phyloP scores from a whole-genome alignment of 257 asterid species.

The Solanum pennellii region DNA sequence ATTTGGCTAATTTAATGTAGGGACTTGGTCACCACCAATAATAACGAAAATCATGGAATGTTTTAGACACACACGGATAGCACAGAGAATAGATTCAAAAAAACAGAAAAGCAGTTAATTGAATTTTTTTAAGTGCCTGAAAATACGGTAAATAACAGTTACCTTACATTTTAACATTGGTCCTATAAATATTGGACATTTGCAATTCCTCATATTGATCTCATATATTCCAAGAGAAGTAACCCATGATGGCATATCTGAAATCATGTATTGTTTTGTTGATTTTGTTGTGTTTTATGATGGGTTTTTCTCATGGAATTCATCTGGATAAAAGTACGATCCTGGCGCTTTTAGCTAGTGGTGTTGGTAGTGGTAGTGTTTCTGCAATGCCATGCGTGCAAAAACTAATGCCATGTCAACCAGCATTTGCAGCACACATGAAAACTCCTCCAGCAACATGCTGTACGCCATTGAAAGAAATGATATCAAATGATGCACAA shows the following conservation, averaged over 20 bases:
- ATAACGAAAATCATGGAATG: neutral
- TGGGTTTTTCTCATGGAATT: slow-evolving; percentile 7
- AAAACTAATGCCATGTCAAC: slow-evolving; percentile 32
- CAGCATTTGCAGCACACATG: slow-evolving; percentile 12
- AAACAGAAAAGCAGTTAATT: neutral
- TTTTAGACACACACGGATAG: neutral
- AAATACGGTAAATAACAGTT: neutral
- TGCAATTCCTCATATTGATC: neutral
- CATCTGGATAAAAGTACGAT: neutral
- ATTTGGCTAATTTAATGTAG: neutral
- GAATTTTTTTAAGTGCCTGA: neutral
- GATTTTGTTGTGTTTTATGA: neutral
- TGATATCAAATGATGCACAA: slow-evolving; percentile 3
- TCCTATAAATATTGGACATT: neutral
- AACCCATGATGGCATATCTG: neutral
- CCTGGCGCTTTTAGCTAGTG: neutral
- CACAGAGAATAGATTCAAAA: neutral
- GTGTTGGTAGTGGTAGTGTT: neutral
- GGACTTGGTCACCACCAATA: neutral
- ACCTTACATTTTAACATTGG: neutral
- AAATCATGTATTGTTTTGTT: neutral
- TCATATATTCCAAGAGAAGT: neutral
- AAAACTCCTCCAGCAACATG: slow-evolving; percentile 22
- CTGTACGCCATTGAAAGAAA: slow-evolving; percentile 18
- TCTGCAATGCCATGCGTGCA: slow-evolving; percentile 23